phyloP scores from a whole-genome alignment of 2,329 filamentous ascomycete genomes.

The Fusarium sacchari region DNA sequence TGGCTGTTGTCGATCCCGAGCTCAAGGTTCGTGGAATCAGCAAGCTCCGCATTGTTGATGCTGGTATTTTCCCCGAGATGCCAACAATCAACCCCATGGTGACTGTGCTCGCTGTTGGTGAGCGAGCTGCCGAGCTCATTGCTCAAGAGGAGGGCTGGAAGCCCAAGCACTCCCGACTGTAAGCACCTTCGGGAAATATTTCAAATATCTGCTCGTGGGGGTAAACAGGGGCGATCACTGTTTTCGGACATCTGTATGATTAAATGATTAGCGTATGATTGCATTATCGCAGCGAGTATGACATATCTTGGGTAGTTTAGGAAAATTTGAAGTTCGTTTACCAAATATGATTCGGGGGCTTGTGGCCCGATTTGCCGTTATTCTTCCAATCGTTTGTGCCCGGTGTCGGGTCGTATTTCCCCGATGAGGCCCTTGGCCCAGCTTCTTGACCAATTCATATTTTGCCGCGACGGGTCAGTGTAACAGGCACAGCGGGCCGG shows the following conservation, averaged over 20 bases:
- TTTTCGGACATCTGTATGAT: slow-evolving; percentile 29
- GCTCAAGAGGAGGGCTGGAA: slow-evolving; percentile 69
- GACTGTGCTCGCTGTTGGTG: slow-evolving; percentile 84
- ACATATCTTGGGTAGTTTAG: slow-evolving; percentile 13
- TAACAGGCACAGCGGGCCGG: slow-evolving; percentile 27
- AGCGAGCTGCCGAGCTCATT: slow-evolving; percentile 86
- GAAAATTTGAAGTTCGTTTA: slow-evolving; percentile 5
- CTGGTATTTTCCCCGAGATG: slow-evolving; percentile 89
- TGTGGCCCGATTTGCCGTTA: slow-evolving; percentile 23
- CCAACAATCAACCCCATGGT: slow-evolving; percentile 90
- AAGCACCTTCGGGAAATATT: slow-evolving; percentile 11
- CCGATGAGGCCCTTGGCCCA: slow-evolving; percentile 4
- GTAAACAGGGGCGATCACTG: slow-evolving; percentile 3
- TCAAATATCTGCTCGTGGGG: slow-evolving; percentile 2
- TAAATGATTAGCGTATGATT: slow-evolving; percentile 35
- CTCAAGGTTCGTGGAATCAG: slow-evolving; percentile 78
- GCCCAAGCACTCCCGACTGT: slow-evolving; percentile 47
- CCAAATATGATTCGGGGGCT: slow-evolving; percentile 5
- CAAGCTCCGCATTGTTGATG: slow-evolving; percentile 83
- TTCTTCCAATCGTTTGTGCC: neutral
- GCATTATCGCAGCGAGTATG: slow-evolving; percentile 20
- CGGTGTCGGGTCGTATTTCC: slow-evolving; percentile 2
- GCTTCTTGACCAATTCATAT: slow-evolving; percentile 2
- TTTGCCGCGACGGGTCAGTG: slow-evolving; percentile 10
- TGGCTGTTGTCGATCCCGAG: slow-evolving; percentile 83